phyloP scores from a whole-genome alignment of 129 eudicot genomes.

The Dittrichia graveolens region DNA sequence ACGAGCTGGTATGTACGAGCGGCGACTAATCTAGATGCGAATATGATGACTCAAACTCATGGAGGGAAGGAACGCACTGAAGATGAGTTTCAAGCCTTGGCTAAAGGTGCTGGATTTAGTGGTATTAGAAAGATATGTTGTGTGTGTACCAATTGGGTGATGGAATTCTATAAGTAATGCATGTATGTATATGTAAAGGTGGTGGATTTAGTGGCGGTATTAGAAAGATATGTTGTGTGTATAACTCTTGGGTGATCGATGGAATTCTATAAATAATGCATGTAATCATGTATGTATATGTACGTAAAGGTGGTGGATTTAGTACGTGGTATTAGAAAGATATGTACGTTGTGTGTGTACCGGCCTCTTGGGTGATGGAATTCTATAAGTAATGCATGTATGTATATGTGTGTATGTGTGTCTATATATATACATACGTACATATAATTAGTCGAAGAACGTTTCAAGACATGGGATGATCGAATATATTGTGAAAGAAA shows the following conservation, averaged over 20 bases:
- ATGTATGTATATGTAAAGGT: not conserved
- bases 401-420: not conserved
- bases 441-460: too few relatives aligned
- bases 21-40: slow-evolving; percentile 15
- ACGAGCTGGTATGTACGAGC: not conserved
- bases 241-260: slow-evolving; percentile 34
- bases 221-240: slow-evolving; percentile 22
- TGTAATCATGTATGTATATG: too few relatives aligned
- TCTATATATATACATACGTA: not conserved
- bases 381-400: slow-evolving; percentile 27
- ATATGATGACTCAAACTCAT: slow-evolving; percentile 31
- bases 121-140: slow-evolving; percentile 20
- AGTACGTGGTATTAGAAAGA: slow-evolving; percentile 1
- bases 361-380: slow-evolving; percentile 43
- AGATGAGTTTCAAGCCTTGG: slow-evolving; percentile 39
- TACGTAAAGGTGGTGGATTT: slow-evolving; percentile 38
- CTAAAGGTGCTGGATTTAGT: slow-evolving; percentile 38
- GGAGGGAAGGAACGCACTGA: slow-evolving; percentile 57
- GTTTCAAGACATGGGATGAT: too few relatives aligned
- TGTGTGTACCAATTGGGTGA: slow-evolving; percentile 29
- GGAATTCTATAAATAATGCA: slow-evolving; percentile 42
- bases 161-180: slow-evolving; percentile 43
- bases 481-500: too few relatives aligned
- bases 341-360: slow-evolving; percentile 24
- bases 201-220: too few relatives aligned